Evolutionary conservation across 352 stramenopile genomes (phyloP).

Genomic region (Aphanomyces stellatus): DNA sequence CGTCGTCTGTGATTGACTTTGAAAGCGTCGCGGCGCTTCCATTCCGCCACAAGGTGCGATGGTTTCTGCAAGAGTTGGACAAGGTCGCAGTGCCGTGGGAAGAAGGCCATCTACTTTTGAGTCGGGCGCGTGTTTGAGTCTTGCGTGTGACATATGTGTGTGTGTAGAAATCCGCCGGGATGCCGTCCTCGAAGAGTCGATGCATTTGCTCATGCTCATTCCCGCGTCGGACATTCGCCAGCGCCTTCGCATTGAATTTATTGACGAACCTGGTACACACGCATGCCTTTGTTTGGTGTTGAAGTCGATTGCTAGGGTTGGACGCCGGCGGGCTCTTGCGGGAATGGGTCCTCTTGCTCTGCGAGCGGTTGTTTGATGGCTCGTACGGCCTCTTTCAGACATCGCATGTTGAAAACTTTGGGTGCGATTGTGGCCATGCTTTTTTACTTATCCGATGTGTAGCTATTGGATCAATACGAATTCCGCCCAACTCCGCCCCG

Average conservation of each 20-base stretch:
- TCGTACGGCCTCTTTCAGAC: conserved; percentile 61
- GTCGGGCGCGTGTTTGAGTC: background rate
- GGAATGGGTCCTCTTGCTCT: conserved; percentile 72
- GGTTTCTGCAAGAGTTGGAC: conserved; percentile 66
- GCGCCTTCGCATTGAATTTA: conserved; percentile 75
- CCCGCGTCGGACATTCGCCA: conserved; percentile 57
- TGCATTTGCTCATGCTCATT: conserved; percentile 75
- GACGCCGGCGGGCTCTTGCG: conserved; percentile 67
- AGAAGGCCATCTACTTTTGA: conserved; percentile 69
- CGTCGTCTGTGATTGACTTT: conserved; percentile 67
- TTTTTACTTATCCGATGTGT: too few relatives aligned
- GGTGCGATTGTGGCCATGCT: too few relatives aligned
- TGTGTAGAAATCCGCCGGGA: conserved; percentile 52
- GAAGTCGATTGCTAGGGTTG: conserved; percentile 22
- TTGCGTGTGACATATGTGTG: background rate
- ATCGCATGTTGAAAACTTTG: conserved; percentile 63
- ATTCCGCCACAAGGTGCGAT: conserved; percentile 65
- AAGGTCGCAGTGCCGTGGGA: conserved; percentile 71
- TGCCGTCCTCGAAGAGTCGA: conserved; percentile 63
- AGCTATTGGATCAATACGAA: conserved; percentile 77
- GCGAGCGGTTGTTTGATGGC: conserved; percentile 71
- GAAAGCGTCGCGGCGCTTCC: conserved; percentile 59
- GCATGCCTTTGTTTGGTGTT: background rate
- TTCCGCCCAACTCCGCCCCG: conserved; percentile 48
- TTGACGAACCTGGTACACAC: conserved; percentile 48